Evolutionary conservation across 352 stramenopile genomes (phyloP).

Genomic region (Phytopythium helicoides): DNA sequence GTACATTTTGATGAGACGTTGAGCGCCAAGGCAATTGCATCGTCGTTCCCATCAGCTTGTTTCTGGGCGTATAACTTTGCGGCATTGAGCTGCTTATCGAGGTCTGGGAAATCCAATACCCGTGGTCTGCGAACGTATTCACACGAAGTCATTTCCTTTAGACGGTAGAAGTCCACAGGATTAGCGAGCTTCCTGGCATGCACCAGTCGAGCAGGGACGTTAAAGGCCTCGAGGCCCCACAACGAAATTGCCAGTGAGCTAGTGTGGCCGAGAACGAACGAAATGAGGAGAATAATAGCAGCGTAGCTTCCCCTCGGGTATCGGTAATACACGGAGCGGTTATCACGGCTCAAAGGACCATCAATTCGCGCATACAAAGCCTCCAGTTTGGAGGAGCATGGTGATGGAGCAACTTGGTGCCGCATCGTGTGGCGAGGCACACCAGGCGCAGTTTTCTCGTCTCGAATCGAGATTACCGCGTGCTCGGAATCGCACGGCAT

Average conservation of each 20-base stretch:
- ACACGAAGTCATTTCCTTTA: neutral
- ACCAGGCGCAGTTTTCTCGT: neutral
- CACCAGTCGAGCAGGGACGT: constrained; percentile 10
- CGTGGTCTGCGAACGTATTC: no score
- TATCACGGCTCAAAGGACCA: neutral
- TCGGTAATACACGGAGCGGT: constrained; percentile 25
- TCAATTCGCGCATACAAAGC: neutral
- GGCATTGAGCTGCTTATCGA: no score
- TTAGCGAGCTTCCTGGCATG: no score
- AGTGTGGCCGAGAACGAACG: constrained; percentile 39
- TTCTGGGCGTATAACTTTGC: no score
- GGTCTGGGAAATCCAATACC: no score
- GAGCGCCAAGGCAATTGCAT: no score
- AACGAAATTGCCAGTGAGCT: constrained; percentile 33
- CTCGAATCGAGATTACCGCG: constrained; percentile 19
- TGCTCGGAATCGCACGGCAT: constrained; percentile 13
- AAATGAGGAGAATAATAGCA: constrained; percentile 40
- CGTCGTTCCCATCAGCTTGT: no score
- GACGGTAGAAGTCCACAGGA: no score
- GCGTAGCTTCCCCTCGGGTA: constrained; percentile 54
- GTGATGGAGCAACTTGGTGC: neutral
- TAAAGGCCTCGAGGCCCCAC: constrained; percentile 22
- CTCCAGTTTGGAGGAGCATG: constrained; percentile 1
- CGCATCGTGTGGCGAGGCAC: no score
- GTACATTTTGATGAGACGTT: no score